Evolutionary conservation across 192 early-diverging fungal species (phyloP), one percentile per base, ranked within the genome.

Genomic region (Mortierella claussenii): DNA sequence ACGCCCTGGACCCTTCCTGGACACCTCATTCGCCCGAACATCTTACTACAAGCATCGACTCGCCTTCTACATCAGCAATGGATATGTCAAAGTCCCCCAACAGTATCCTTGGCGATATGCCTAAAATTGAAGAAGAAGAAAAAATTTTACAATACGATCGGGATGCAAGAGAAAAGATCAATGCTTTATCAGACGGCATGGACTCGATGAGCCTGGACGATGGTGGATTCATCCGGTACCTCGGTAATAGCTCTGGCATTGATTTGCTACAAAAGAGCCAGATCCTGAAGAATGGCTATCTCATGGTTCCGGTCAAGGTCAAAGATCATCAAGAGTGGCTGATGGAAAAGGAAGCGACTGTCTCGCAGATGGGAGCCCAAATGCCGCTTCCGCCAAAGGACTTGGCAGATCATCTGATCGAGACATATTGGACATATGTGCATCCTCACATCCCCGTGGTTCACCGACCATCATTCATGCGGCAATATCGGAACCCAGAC

Each of bases 241-340:
- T 90, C 37, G 92, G 92, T 23, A 87, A 89, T 55, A 89, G 89
- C 50, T 91, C 90, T 30, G 92, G 92, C 15, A 85, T 90, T 64
- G 90, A 91, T 68, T 71, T 94, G 6, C 73, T 94, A 21, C 88
- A 88, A 67, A 88, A 88, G 55, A 91, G 83, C 60, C 73, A 88
- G 33, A 65, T 67, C 17, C 83, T 82, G 23, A 84, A 87, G 45
- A 70, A 86, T 32, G 86, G 85, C 21, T 67, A 65, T 59, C 70
- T 81, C 42, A 82, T 66, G 74, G 65, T 83, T 21, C 75, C 54
- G 18, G 36, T 69, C 27, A 80, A 69, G 23, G 60, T 78, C 54
- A 67, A 44, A 58, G 58, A 67, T 43, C 30, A 67, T 15, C 31
- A 62, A 24, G 40, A 73, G 12, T 73, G 68, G 68, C 49, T 53